Base-by-base conservation (phyloP, 2,329 filamentous ascomycete genomes). In the Penicillium decumbens region DNA sequence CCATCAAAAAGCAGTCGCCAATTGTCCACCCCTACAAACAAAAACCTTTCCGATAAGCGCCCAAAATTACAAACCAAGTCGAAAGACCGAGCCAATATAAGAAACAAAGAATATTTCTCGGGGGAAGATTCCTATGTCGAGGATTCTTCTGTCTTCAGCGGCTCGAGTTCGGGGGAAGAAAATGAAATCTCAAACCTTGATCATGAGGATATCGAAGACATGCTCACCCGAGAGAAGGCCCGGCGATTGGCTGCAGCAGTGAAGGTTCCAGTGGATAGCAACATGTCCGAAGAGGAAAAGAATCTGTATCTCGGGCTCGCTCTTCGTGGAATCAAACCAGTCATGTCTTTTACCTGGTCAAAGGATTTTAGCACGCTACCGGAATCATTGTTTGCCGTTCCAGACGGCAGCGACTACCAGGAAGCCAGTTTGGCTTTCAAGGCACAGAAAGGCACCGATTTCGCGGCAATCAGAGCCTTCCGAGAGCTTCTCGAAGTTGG, bases 291-390 rank as follows among this genome's bases (percentile, higher is more conserved):
- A 24, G 75, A 77, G 45, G 78, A 81, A 47, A 73, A 77, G 35
- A 72, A 74, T 29, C 66, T 83, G 2, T 77, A 77, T 55, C 74
- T 76, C 49, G 77, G 77, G 49, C 72, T 83, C 27, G 72, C 73
- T 5, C 74, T 77, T 67, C 77, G 80, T 37, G 80, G 80, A 13
- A 77, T 75, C 45, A 80, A 82, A 64, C 76, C 80, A 8, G 63
- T 83, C 1, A 61, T 83, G 10, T 78, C 79, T 1, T 61, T 65
- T 10, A 68, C 68, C 51, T 82, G 79, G 79, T 67, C 71, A 39
- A 63, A 73, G 43, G 79, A 82, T 54, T 81, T 82, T 53, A 65
- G 67, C 7, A 80, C 75, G 13, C 61, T 83, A 12, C 80, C 80
- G 1, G 69, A 75, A 7, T 69, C 72, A 7, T 63, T 83, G 1